Percentiles rank a stretch among this genome's conserved stretches.
These are phyloP conservation scores for Leptomonas seymouri DNA, from an alignment of 208 protist genomes.

Conservation along the genomic window DNA sequence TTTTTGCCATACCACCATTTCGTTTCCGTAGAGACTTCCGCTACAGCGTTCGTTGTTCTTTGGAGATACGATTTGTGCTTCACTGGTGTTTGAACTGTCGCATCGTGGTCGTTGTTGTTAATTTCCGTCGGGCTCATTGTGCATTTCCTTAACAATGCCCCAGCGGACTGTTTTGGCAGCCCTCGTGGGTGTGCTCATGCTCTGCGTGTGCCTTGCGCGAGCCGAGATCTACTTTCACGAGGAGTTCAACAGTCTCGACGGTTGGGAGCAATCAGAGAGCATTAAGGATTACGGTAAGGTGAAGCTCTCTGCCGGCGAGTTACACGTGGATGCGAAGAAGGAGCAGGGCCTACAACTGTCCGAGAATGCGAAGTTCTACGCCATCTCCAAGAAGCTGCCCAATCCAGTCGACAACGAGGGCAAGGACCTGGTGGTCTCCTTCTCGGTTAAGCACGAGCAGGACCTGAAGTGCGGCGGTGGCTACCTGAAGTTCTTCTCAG, in stretches of 20 bases:
- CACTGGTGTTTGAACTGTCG: too few species aligned
- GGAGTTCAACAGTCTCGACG: conserved; percentile 63
- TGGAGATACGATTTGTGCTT: too few species aligned
- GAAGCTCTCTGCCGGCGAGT: conserved; percentile 49
- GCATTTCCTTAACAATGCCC: conserved; percentile 4
- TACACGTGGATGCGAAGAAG: conserved; percentile 63
- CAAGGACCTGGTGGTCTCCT: conserved; percentile 93
- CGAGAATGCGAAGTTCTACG: conserved; percentile 90
- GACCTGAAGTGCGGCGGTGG: conserved; percentile 92
- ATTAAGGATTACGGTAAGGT: conserved; percentile 68
- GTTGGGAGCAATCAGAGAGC: conserved; percentile 65
- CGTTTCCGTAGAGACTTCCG: too few species aligned
- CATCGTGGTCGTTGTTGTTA: too few species aligned
- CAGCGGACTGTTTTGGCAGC: conserved; percentile 15
- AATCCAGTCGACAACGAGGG: conserved; percentile 78
- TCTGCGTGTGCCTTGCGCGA: conserved; percentile 31
- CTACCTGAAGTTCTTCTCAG: conserved; percentile 95
- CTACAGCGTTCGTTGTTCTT: too few species aligned
- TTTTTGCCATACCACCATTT: too few species aligned
- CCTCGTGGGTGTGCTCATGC: conserved; percentile 28
- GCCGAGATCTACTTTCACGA: conserved; percentile 76
- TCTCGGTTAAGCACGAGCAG: conserved; percentile 92
- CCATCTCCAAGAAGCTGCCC: conserved; percentile 77
- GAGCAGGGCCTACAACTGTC: conserved; percentile 87
- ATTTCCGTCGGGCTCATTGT: too few species aligned